Conservation (phyloP, 805 yeast species). For the Lachancea nothofagi region DNA sequence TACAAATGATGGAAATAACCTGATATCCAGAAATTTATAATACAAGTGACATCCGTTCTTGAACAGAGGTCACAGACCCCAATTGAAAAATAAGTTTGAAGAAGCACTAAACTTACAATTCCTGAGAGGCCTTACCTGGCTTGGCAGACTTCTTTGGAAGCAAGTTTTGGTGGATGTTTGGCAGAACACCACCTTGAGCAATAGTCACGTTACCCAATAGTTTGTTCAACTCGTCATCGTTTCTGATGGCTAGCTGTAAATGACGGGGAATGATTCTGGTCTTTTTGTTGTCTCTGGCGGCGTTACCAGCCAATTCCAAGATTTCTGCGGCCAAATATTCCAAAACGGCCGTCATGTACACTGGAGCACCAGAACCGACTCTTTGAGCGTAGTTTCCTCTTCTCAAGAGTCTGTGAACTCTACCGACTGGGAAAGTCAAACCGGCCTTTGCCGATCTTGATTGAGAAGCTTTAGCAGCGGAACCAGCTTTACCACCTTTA, state of each 20-base stretch:
- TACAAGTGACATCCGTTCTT: conserved; percentile 3
- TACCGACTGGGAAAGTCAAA: conserved; percentile 96
- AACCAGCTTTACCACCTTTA: conserved; percentile 80
- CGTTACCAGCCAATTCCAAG: conserved; percentile 93
- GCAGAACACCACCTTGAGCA: conserved; percentile 97
- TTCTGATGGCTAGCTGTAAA: conserved; percentile 93
- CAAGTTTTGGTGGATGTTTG: conserved; percentile 87
- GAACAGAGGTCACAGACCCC: conserved; percentile 2
- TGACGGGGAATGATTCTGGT: conserved; percentile 97
- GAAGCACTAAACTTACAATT: conserved; percentile 38
- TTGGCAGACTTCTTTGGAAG: conserved; percentile 65
- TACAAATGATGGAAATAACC: conserved; percentile 9
- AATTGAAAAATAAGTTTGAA: not conserved
- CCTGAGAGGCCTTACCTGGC: conserved; percentile 53
- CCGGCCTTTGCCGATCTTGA: conserved; percentile 97
- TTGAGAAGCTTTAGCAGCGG: conserved; percentile 87
- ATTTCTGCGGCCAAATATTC: conserved; percentile 95
- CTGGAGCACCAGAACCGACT: conserved; percentile 98
- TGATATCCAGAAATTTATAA: conserved; percentile 8
- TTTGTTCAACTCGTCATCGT: conserved; percentile 94
- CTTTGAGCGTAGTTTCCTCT: conserved; percentile 95
- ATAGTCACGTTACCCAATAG: conserved; percentile 84
- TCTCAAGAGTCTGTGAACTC: conserved; percentile 91
- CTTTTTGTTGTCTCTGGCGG: conserved; percentile 97
- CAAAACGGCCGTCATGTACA: conserved; percentile 88